Conservation (phyloP, 805 yeast genomes). For the Wickerhamomyces bisporus region DNA sequence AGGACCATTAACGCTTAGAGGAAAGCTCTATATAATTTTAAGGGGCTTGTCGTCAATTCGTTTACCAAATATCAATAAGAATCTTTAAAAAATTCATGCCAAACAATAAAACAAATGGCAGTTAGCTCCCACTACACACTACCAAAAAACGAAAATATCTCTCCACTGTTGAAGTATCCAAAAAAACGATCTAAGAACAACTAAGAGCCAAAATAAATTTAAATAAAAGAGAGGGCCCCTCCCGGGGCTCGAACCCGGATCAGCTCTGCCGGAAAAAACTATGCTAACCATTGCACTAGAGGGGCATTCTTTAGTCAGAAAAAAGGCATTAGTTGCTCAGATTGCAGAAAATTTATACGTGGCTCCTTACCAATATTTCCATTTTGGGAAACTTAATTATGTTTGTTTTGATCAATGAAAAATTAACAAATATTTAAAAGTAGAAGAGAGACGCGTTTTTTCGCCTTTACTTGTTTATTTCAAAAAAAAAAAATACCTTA, state of each 20-base stretch:
- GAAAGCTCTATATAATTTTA: too few relatives aligned
- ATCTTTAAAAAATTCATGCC: too few relatives aligned
- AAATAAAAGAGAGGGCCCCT: conserved; percentile 32
- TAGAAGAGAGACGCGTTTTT: conserved; percentile 4
- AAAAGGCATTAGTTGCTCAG: neutral
- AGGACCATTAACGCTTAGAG: too few relatives aligned
- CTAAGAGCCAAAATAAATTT: conserved; percentile 7
- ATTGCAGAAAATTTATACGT: neutral
- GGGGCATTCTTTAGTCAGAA: conserved; percentile 30
- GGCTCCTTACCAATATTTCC: conserved; percentile 4
- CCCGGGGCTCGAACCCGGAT: conserved; percentile 53
- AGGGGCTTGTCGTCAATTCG: too few relatives aligned
- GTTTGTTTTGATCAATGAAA: conserved; percentile 1
- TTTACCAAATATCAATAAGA: too few relatives aligned
- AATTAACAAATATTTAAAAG: neutral
- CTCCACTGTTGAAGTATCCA: neutral
- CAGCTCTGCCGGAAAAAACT: conserved; percentile 48
- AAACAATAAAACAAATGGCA: too few relatives aligned
- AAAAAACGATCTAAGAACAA: too few relatives aligned
- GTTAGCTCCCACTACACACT: too few relatives aligned
- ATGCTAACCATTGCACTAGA: conserved; percentile 50
- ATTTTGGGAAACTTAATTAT: conserved; percentile 15
- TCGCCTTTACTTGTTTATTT: too few relatives aligned
- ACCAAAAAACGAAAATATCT: too few relatives aligned
- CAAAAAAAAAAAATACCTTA: too few relatives aligned